A percentile compares a stretch with the other conserved stretches of the same genome.
Conservation (phyloP, 163 green algal species). For the Chlorella variabilis region DNA sequence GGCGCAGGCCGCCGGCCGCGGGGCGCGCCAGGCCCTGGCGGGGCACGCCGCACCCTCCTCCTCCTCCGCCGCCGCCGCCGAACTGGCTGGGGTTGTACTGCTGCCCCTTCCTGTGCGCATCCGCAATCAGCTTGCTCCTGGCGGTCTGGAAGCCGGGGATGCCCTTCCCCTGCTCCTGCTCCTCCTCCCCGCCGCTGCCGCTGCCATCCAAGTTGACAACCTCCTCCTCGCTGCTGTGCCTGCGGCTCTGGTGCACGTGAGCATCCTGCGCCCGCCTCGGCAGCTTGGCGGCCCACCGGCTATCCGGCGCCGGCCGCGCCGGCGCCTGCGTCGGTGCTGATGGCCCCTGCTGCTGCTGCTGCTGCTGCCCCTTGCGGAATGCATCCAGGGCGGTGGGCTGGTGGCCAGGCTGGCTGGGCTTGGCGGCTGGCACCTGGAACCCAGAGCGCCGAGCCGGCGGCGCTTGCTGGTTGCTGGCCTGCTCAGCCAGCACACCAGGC, state of each 20-base stretch:
- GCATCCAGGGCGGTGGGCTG: not conserved
- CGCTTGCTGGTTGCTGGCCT: slow-evolving; percentile 24
- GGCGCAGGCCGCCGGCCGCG: slow-evolving; percentile 5
- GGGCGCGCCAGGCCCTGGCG: slow-evolving; percentile 47
- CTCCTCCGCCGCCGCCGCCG: not conserved
- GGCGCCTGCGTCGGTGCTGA: not conserved
- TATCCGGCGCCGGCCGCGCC: not conserved
- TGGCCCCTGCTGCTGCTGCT: not conserved
- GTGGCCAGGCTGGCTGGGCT: not conserved
- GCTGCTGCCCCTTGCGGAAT: not conserved
- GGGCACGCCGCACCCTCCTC: not conserved
- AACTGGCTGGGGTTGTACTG: slow-evolving; percentile 39
- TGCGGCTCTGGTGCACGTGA: slow-evolving; percentile 26
- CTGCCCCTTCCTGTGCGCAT: slow-evolving; percentile 64
- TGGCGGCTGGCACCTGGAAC: slow-evolving; percentile 20
- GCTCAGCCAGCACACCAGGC: slow-evolving; percentile 16
- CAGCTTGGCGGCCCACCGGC: slow-evolving; percentile 26
- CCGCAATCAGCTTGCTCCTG: slow-evolving; percentile 50
- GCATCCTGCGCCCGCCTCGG: not conserved
- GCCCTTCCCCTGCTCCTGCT: not conserved
- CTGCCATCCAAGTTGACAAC: not conserved
- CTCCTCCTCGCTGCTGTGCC: slow-evolving; percentile 8
- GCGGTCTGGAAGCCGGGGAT: slow-evolving; percentile 62
- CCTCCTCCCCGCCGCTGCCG: not conserved
- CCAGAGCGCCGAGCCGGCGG: slow-evolving; percentile 4